Evolutionary conservation across 1,284 basidiomycete species (phyloP), one percentile per base, ranked within the genome.

Genomic region (Heterobasidion parviporum): DNA sequence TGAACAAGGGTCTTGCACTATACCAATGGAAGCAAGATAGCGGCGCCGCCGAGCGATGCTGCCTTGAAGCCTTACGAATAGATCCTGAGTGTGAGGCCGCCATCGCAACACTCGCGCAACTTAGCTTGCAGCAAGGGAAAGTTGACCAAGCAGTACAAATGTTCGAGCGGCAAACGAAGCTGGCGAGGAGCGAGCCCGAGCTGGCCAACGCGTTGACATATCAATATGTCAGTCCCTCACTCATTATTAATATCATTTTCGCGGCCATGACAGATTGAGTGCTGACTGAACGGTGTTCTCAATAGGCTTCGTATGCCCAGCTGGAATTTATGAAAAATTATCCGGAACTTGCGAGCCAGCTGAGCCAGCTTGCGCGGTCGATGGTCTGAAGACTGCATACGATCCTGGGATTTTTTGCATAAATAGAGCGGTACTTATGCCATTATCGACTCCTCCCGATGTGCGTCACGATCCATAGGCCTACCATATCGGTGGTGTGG

Each of bases 21-120:
- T 98, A 89, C 81, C 96, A 98, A 75, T 96, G 91, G 90, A 92
- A 94, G 72, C 91, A 96, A 69, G 94, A 98, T 67, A 80, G 92
- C 55, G 75, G 72, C 2, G 84, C 82, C 0, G 95, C 95, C 8
- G 94, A 97, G 69, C 71, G 77, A 32, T 88, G 94, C 63, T 98
- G 94, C 69, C 76, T 85, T 58, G 87, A 98, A 69, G 97, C 97
- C 0, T 76, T 99, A 43, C 74, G 78, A 51, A 84, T 94, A 59
- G 96, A 98, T 71, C 78, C 89, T 15, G 94, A 96, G 63, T 99
- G 96, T 73, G 97, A 99, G 68, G 92, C 96, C 10, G 97, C 96
- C 0, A 88, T 98, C 3, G 94, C 94, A 14, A 98, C 95, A 0
- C 82, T 99, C 38, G 96, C 96, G 2, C 97, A 99, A 73, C 80